Conservation (phyloP, 176 grass and related monocot species). For the Oryza glaberrima region DNA sequence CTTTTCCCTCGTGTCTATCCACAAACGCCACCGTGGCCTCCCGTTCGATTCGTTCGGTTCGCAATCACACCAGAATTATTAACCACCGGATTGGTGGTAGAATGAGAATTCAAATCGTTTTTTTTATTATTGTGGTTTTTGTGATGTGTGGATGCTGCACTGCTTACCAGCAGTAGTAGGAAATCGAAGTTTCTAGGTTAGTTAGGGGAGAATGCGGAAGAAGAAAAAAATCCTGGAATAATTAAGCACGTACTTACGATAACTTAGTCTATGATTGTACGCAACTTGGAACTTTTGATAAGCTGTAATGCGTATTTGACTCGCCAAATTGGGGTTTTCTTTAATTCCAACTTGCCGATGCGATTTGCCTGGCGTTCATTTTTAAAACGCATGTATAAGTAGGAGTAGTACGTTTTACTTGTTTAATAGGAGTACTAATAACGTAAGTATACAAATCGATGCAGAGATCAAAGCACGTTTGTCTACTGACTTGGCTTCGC, state of each 20-base stretch:
- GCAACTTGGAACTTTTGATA: not conserved
- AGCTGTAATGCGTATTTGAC: not conserved
- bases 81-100: not conserved
- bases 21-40: constrained; percentile 18
- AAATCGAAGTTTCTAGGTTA: not conserved
- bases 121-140: not conserved
- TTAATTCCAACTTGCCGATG: not conserved
- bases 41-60: not conserved
- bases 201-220: not conserved
- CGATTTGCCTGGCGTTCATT: not conserved
- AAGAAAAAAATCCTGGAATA: not conserved
- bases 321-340: not conserved
- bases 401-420: too few species aligned
- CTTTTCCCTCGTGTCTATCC: constrained; percentile 30
- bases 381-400: not conserved
- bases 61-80: not conserved
- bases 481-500: not conserved
- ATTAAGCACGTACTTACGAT: not conserved
- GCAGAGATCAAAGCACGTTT: not conserved
- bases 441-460: not conserved
- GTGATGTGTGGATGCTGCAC: not conserved
- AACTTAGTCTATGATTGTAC: not conserved
- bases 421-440: not conserved
- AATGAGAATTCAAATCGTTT: not conserved
- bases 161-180: not conserved